phyloP scores from a whole-genome alignment of 208 protist species.

The Acanthamoeba royreba region DNA sequence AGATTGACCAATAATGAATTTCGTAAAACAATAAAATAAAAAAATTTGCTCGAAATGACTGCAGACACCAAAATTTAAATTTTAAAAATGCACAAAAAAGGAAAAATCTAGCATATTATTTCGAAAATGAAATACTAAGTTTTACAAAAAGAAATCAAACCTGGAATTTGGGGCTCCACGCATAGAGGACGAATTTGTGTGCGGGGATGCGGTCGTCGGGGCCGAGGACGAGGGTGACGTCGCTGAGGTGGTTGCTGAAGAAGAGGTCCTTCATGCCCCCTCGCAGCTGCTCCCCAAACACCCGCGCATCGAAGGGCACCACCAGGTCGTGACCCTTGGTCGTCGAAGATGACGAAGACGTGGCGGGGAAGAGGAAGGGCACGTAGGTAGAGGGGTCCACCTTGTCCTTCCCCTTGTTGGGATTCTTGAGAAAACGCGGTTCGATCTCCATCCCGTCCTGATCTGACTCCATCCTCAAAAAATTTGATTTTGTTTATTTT shows the following conservation, averaged over 20 bases:
- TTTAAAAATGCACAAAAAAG: too few relatives aligned
- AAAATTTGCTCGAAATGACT: too few relatives aligned
- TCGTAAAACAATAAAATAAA: too few relatives aligned
- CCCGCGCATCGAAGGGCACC: background rate
- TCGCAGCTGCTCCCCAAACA: background rate
- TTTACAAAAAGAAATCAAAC: too few relatives aligned
- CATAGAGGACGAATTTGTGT: slow-evolving; percentile 3
- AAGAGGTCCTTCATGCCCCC: slow-evolving; percentile 26
- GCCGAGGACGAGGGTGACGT: background rate
- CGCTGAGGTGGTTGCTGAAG: slow-evolving; percentile 3
- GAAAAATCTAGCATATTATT: too few relatives aligned
- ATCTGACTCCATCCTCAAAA: background rate
- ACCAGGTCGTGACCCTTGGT: background rate
- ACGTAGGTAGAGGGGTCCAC: background rate
- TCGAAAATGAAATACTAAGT: too few relatives aligned
- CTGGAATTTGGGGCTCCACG: slow-evolving; percentile 13
- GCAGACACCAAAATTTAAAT: too few relatives aligned
- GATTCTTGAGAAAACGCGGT: background rate
- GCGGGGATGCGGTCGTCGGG: background rate
- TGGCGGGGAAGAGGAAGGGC: background rate
- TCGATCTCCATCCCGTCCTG: background rate
- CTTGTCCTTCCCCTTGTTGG: background rate
- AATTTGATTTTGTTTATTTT: background rate
- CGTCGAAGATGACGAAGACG: background rate
- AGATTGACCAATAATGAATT: too few relatives aligned